Evolutionary conservation across 78 protist species (phyloP).

Genomic region (Dictyostelium capitatum): DNA sequence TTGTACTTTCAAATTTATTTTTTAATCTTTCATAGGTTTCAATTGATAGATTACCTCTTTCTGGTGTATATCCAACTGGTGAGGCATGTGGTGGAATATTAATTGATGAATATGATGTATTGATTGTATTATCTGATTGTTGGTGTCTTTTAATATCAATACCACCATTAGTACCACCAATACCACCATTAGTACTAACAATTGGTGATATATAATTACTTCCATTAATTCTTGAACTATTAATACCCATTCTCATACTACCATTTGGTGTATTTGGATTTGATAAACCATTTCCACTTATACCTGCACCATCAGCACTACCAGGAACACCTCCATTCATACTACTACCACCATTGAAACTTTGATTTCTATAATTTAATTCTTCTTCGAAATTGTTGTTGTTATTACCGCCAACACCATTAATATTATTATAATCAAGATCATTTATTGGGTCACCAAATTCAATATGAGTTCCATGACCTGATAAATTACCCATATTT

Average conservation of each 20-base stretch:
- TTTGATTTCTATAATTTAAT: conserved; percentile 1
- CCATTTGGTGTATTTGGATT: neutral
- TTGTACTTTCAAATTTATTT: conserved; percentile 19
- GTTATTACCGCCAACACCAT: too few relatives aligned
- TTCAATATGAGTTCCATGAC: conserved; percentile 1
- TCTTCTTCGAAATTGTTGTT: neutral
- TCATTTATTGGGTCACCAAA: neutral
- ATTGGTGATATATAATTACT: neutral
- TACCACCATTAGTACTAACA: neutral
- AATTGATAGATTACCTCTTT: neutral
- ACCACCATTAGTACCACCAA: neutral
- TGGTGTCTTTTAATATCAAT: neutral
- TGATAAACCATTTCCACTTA: neutral
- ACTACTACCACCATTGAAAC: neutral
- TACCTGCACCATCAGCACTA: neutral
- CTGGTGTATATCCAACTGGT: conserved; percentile 16
- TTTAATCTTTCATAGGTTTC: conserved; percentile 9
- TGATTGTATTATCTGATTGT: neutral
- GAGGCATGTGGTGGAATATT: neutral
- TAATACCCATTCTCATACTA: too few relatives aligned
- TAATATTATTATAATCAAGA: neutral
- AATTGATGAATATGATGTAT: neutral
- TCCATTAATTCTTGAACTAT: neutral
- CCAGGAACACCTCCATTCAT: neutral
- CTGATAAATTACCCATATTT: conserved; percentile 21